These are phyloP conservation scores for Fraxinus pennsylvanica DNA, from an alignment of 257 asterid genomes.

Conservation along the genomic window DNA sequence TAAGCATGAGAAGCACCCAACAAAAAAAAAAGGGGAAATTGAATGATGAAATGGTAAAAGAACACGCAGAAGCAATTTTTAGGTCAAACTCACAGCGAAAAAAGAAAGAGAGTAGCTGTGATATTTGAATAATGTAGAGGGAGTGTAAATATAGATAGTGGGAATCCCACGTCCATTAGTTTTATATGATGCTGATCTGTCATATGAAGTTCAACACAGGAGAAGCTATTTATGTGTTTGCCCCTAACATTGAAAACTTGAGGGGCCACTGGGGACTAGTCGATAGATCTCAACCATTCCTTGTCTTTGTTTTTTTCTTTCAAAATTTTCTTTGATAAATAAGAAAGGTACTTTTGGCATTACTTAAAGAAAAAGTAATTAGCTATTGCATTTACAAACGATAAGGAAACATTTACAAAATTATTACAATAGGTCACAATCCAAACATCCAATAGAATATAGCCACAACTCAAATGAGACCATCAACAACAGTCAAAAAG, in stretches of 20 bases:
- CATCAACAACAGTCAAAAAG: not conserved
- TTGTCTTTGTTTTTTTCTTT: not conserved
- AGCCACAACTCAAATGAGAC: not conserved
- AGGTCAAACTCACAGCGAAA: not conserved
- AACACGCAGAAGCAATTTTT: not conserved
- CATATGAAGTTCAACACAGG: not conserved
- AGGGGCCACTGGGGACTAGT: not conserved
- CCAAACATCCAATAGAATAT: not conserved
- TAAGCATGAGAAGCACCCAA: slow-evolving; percentile 7
- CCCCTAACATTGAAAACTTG: not conserved
- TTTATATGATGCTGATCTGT: slow-evolving; percentile 18
- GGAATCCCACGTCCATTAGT: slow-evolving; percentile 1
- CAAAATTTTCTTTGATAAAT: not conserved
- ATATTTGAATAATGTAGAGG: not conserved
- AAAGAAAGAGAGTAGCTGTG: not conserved
- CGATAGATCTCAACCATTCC: not conserved
- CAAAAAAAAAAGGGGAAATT: not conserved
- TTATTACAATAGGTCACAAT: no score
- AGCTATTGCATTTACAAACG: not conserved
- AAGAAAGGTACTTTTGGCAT: not conserved
- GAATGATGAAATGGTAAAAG: slow-evolving; percentile 12
- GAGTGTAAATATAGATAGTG: not conserved
- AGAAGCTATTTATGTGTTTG: not conserved
- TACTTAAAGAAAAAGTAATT: not conserved
- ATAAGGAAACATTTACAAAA: no score